Percentiles rank a stretch among this genome's conserved stretches.
These are phyloP conservation scores for Poa annua DNA, from an alignment of 176 grass and related monocot species.

Conservation along the genomic window DNA sequence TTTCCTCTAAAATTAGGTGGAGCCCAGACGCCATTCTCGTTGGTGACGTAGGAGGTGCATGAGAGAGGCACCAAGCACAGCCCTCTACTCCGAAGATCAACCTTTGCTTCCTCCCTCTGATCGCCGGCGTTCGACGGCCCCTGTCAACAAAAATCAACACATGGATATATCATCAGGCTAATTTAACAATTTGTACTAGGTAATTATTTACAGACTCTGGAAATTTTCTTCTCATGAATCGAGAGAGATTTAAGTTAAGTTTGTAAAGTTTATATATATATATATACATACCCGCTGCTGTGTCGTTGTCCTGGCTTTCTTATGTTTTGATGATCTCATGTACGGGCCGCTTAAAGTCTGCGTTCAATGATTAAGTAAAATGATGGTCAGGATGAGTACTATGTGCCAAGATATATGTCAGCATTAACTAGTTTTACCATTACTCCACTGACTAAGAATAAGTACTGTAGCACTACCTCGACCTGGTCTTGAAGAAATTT, in stretches of 20 bases:
- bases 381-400: conserved; percentile 18
- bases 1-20: conserved; percentile 62
- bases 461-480: conserved; percentile 56
- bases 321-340: conserved; percentile 69
- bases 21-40: conserved; percentile 75
- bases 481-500: conserved; percentile 98
- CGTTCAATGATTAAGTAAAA: conserved; percentile 9
- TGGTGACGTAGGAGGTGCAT: conserved; percentile 91
- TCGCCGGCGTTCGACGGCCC: conserved; percentile 5
- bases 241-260: not conserved
- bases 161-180: not conserved
- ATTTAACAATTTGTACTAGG: not conserved
- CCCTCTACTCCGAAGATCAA: conserved; percentile 85
- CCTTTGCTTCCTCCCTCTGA: conserved; percentile 40
- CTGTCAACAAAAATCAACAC: not conserved
- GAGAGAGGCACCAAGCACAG: conserved; percentile 90
- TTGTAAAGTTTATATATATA: not conserved
- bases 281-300: conserved; percentile 54
- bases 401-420: not conserved
- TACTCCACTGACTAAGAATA: not conserved
- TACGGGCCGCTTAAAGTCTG: conserved; percentile 94
- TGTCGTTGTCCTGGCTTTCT: conserved; percentile 66
- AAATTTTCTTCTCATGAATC: not conserved
- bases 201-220: not conserved
- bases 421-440: not conserved